phyloP scores from a whole-genome alignment of 306 rosid species.

The Parietaria judaica region DNA sequence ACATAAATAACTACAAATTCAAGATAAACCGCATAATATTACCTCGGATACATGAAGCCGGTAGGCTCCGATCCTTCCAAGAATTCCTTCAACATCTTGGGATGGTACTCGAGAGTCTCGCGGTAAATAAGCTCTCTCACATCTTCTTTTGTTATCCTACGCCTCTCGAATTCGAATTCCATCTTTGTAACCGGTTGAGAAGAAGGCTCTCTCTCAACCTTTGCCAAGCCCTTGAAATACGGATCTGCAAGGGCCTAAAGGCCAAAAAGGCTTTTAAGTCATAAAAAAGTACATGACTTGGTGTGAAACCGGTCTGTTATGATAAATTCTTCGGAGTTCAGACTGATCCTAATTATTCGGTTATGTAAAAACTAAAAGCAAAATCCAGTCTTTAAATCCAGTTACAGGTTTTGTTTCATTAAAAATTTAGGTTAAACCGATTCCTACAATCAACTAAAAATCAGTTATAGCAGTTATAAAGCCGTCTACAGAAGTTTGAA shows the following conservation, averaged over 20 bases:
- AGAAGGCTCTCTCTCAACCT: constrained; percentile 96
- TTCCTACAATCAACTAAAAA: no score
- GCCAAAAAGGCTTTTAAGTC: constrained; percentile 10
- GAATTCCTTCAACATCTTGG: constrained; percentile 87
- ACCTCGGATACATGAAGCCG: constrained; percentile 98
- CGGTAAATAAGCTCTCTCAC: constrained; percentile 94
- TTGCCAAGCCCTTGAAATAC: constrained; percentile 96
- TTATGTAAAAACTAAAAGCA: no score
- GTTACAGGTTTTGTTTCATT: no score
- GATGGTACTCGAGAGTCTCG: constrained; percentile 93
- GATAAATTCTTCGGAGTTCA: no score
- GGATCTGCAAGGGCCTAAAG: constrained; percentile 94
- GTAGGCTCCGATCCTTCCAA: constrained; percentile 97
- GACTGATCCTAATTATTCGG: no score
- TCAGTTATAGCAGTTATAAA: no score
- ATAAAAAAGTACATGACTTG: neutral
- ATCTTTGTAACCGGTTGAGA: constrained; percentile 97
- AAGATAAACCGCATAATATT: constrained; percentile 11
- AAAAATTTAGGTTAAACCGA: no score
- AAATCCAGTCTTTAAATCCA: no score
- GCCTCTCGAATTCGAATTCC: constrained; percentile 99
- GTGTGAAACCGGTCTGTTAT: no score
- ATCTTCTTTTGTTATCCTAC: constrained; percentile 96
- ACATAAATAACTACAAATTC: neutral
- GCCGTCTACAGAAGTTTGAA: no score